Base-by-base conservation (phyloP, 1,284 basidiomycete species). In the Rhodotorula sp. region DNA sequence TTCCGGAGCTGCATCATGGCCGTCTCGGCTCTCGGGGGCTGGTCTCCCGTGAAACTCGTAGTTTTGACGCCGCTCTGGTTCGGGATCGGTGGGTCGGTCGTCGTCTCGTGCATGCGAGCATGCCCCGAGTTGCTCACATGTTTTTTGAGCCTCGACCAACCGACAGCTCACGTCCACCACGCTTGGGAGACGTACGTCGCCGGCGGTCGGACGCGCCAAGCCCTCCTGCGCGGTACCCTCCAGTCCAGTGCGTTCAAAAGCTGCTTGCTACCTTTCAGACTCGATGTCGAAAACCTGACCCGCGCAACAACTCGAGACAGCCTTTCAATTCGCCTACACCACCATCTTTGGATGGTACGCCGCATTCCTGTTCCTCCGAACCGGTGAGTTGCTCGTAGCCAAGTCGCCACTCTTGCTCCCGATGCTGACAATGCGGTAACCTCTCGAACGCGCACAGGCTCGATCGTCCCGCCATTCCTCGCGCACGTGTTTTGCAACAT, bases 401-500 rank as follows among this genome's bases (percentile, higher is more conserved):
- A 29, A 29, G 29, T 29, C 10, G 39, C 10, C 39, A 43, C 39
- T 14, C n/a, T 26, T n/a, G 4, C n/a, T 26, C 3, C 21, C 21
- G 26, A 21, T 12, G n/a, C 23, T 14, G 7, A 5, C 1, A 6
- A 2, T n/a, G 1, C 14, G 23, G 23, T 26, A 2, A 54, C n/a
- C 7, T 54, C 14, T 15, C n/a, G 21, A 23, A 26, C 52, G 52
- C 20, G 2, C 12, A 18, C 62, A 82, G 81, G 80, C 20, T 82
- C 81, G 2, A 68, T 83, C 52, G 54, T 83, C 47, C 84, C 86
- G 0, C 85, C 92, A 0, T 84, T 93, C 65, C 81, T 86, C 47
- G 87, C 91, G 0, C 96, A 99, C 81, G 83, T 91, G 5, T 93
- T 94, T 79, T 98, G 96, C 84, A 99, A 99, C 80, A 80, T 91